Evolutionary conservation across 495 filamentous ascomycete genomes (phyloP).

Genomic region (Trichoderma parareesei): DNA sequence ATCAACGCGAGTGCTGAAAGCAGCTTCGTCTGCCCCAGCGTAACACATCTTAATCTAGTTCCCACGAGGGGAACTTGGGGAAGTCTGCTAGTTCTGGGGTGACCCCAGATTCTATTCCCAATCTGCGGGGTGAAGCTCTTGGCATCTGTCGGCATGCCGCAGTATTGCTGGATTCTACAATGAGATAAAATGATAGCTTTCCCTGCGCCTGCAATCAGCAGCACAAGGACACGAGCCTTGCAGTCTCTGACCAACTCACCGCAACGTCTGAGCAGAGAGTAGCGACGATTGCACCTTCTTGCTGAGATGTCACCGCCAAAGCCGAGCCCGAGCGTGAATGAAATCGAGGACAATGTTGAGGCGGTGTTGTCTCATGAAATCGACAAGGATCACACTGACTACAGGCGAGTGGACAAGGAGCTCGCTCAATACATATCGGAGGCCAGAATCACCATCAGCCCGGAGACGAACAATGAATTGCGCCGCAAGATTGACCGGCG

Average conservation of each 20-base stretch:
- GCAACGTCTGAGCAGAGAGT: neutral
- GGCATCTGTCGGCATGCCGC: neutral
- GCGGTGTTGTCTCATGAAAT: slow-evolving; percentile 8
- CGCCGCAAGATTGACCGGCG: slow-evolving; percentile 42
- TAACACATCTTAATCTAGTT: neutral
- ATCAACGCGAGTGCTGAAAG: neutral
- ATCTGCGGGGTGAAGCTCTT: neutral
- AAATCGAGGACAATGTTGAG: neutral
- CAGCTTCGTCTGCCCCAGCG: too few relatives aligned
- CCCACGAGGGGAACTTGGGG: neutral
- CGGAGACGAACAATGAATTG: slow-evolving; percentile 45
- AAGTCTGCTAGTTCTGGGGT: neutral
- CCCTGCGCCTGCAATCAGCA: too few relatives aligned
- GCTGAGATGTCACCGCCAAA: neutral
- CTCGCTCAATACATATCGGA: slow-evolving; percentile 53
- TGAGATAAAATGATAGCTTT: neutral
- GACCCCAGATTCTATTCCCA: neutral
- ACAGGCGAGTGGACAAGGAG: slow-evolving; percentile 52
- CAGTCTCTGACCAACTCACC: too few relatives aligned
- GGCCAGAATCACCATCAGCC: slow-evolving; percentile 42
- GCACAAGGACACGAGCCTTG: too few relatives aligned
- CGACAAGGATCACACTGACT: slow-evolving; percentile 40
- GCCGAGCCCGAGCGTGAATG: neutral
- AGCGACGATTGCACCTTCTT: neutral
- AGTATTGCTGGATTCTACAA: neutral